A percentile compares a stretch with the other conserved stretches of the same genome.
phyloP scores from a whole-genome alignment of 163 green algal genomes.

The Picocystis sp. region DNA sequence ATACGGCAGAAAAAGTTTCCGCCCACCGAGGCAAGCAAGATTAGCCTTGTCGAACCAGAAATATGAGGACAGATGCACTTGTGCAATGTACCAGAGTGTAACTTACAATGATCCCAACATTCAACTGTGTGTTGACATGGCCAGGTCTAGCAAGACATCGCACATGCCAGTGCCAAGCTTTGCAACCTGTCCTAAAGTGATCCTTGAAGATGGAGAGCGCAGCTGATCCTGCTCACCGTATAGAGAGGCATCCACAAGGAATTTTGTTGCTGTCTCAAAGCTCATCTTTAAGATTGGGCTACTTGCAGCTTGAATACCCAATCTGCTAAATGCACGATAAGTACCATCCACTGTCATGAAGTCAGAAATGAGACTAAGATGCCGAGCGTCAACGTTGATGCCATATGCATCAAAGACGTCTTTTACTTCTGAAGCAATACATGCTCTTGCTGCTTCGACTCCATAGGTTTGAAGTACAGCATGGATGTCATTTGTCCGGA shows the following conservation, averaged over 20 bases:
- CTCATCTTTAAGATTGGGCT: conserved; percentile 44
- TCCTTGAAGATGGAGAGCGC: conserved; percentile 18
- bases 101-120: too few relatives aligned
- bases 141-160: conserved; percentile 9
- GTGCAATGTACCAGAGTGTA: too few relatives aligned
- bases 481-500: conserved; percentile 69
- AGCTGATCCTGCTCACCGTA: conserved; percentile 13
- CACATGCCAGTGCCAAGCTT: conserved; percentile 23
- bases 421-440: conserved; percentile 23
- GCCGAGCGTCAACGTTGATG: conserved; percentile 79
- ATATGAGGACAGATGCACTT: too few relatives aligned
- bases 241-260: conserved; percentile 25
- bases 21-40: too few relatives aligned
- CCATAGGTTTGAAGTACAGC: conserved; percentile 57
- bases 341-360: conserved; percentile 89
- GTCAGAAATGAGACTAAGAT: conserved; percentile 85
- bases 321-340: conserved; percentile 76
- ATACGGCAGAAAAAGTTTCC: too few relatives aligned
- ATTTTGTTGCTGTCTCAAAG: conserved; percentile 33
- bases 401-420: conserved; percentile 88
- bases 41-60: too few relatives aligned
- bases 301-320: conserved; percentile 76
- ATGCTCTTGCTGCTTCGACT: conserved; percentile 49
- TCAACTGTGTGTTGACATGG: too few relatives aligned
- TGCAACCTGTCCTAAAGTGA: conserved; percentile 19